Conservation (phyloP, 2,329 filamentous ascomycete species). For the Colletotrichum brevisporum region DNA sequence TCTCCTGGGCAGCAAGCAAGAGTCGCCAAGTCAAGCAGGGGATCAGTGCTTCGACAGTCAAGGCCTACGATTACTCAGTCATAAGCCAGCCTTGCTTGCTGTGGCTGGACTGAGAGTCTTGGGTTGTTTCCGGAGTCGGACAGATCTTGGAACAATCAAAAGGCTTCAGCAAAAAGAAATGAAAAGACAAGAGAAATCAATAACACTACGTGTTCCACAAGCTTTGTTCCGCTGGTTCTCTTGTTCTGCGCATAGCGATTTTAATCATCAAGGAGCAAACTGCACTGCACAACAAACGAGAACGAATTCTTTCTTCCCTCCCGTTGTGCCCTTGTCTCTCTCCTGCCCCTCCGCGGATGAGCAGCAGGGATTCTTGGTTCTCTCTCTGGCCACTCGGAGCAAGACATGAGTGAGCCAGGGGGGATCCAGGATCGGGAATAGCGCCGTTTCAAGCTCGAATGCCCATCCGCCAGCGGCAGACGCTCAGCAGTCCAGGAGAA, state of each 20-base stretch:
- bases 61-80: neutral
- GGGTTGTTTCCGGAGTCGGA: neutral
- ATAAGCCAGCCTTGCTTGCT: conserved; percentile 6
- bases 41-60: neutral
- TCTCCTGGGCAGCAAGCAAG: neutral
- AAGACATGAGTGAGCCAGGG: conserved; percentile 2
- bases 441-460: conserved; percentile 38
- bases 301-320: neutral
- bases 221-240: conserved; percentile 7
- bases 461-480: conserved; percentile 26
- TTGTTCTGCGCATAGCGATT: conserved; percentile 20
- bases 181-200: neutral
- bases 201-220: neutral
- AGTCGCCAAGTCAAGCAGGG: conserved; percentile 16
- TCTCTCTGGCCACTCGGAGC: neutral
- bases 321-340: conserved; percentile 7
- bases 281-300: conserved; percentile 1
- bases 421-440: conserved; percentile 32
- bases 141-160: conserved; percentile 7
- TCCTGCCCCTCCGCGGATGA: conserved; percentile 34
- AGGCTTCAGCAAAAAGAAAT: neutral
- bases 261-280: neutral
- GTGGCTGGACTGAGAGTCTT: conserved; percentile 24
- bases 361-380: conserved; percentile 30
- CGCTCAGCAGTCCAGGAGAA: neutral